Base-by-base conservation (phyloP, 495 filamentous ascomycete species). In the Cudoniella acicularis region DNA sequence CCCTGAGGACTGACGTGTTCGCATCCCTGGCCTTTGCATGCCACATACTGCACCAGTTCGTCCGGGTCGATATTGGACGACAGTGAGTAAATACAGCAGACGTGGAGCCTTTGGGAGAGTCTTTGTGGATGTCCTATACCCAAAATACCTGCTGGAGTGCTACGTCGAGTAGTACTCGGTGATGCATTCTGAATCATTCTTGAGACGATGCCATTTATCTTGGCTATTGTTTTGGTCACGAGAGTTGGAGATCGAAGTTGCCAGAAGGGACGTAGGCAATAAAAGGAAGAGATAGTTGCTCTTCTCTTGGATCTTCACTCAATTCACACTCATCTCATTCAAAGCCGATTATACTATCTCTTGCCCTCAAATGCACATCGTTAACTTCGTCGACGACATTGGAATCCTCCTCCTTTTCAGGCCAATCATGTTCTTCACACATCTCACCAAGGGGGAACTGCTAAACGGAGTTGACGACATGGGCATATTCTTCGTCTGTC, bases 371-470 rank as follows among this genome's bases (percentile, higher is more conserved):
- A 49, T 54, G 40, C 36, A 62, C 23, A 24, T 52, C 40, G 4
- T 62, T 36, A 62, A 62, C 21, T 48, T 62, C 49, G 9, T 62
- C 24, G 60, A 62, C 42, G 60, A 62, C 42, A 18, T 59, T 11
- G 57, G 57, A 45, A 59, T 59, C n/a, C n/a, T 40, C 26, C 21
- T 52, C 16, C 13, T 59, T 10, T 49, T 50, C 49, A 11, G 23
- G 11, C 57, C 49, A 10, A 53, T 59, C 3, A 27, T 43, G 4
- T 46, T 16, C 20, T 9, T 59, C 23, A 13, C 18, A 13, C n/a
- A 41, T 17, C 26, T 58, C 20, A 24, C 24, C 26, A 22, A 46
- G 11, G 22, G 30, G 21, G 23, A 53, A 1, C 17, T 50, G 2
- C 48, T 50, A 21, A 50, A 50, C 22, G 3, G 8, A 22, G 24